Conservation (phyloP, 2,329 filamentous ascomycete species). For the Sarocladiaceae sp. region DNA sequence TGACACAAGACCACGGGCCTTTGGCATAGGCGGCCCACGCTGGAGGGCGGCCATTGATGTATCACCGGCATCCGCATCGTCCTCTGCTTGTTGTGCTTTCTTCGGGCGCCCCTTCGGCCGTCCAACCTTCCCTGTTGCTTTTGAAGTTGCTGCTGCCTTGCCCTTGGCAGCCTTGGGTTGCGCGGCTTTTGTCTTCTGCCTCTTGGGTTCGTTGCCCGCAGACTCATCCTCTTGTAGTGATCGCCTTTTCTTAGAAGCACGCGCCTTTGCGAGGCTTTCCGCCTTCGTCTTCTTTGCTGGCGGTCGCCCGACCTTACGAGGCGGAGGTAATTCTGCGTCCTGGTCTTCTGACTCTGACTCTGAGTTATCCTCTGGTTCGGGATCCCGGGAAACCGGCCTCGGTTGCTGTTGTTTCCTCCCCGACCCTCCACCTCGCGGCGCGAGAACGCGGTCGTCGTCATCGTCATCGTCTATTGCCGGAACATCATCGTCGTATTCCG, state of each 20-base stretch:
- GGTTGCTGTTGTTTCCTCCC: background rate
- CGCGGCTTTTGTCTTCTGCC: slow-evolving; percentile 17
- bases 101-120: slow-evolving; percentile 10
- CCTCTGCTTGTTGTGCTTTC: slow-evolving; percentile 21
- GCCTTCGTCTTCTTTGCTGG: slow-evolving; percentile 13
- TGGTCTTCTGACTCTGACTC: slow-evolving; percentile 13
- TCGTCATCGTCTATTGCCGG: background rate
- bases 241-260: slow-evolving; percentile 12
- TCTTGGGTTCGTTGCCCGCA: slow-evolving; percentile 14
- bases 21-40: slow-evolving; percentile 49
- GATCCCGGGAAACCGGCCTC: background rate
- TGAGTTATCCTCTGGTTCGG: slow-evolving; percentile 15
- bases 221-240: slow-evolving; percentile 7
- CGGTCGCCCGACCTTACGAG: no score
- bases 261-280: slow-evolving; percentile 8
- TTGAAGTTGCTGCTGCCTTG: slow-evolving; percentile 2
- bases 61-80: slow-evolving; percentile 36
- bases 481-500: slow-evolving; percentile 16
- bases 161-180: slow-evolving; percentile 19
- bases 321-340: no score
- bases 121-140: background rate
- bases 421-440: background rate
- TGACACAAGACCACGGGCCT: slow-evolving; percentile 47
- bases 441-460: background rate
- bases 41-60: slow-evolving; percentile 42